Evolutionary conservation across 805 yeast species (phyloP), one percentile per base, ranked within the genome.

Genomic region (Cyberlindnera galapagoensis): DNA sequence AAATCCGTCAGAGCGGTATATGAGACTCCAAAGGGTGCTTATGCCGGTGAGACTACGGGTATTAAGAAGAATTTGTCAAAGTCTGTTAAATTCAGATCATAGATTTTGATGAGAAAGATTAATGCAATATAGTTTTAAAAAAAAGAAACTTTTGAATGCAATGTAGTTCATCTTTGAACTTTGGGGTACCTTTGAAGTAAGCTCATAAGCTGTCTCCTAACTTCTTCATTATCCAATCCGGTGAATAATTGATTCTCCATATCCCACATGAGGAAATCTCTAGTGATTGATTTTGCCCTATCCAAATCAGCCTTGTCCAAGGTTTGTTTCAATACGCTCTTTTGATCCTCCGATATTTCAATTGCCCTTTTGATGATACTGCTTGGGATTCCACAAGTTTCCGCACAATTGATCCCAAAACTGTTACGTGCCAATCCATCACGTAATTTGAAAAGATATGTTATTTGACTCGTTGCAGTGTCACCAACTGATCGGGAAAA

Each of bases 11-110:
- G 95, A 59, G 85, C 84, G 34, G 96, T 87, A n/a, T 87, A 80
- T 67, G 71, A 79, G 47, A 66, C 67, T 13, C 84, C 74, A 31
- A 66, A 74, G 40, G 82, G 86, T 43, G 79, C 95, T 3, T 92
- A 92, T 58, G 80, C 71, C 42, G 98, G 98, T 61, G 98, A 92
- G 59, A 71, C 76, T 65, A 87, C 97, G 13, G 98, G 98, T 84
- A 92, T 92, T 56, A 87, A 87, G 69, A 90, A 92, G 74, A 86
- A 86, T 45, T 56, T 90, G 32, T 70, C 94, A n/a, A 80, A 85
- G 59, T 80, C 94, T 50, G 87, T 85, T 52, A 83, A 80, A 58
- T 78, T 87, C n/a, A n/a, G n/a, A n/a, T n/a, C n/a, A n/a, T n/a
- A n/a, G n/a, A n/a, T n/a, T n/a, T n/a, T n/a, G n/a, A n/a, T n/a